Conservation (phyloP, 352 stramenopile species). For the Globisporangium polare region DNA sequence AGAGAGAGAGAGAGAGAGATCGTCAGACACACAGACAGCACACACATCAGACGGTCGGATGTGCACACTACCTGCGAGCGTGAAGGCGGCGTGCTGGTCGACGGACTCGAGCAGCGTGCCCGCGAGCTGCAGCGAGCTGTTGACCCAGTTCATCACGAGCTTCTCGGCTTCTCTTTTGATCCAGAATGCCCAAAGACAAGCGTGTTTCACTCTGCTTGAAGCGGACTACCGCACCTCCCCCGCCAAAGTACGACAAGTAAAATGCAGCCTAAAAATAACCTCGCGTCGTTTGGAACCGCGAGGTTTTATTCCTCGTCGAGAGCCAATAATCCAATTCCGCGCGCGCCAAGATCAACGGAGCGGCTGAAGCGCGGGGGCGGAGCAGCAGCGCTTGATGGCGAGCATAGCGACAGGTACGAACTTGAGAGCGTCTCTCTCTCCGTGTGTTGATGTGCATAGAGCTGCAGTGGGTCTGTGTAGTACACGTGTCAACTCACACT, state of each 20-base stretch:
- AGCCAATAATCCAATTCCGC: background rate
- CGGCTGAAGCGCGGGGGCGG: constrained; percentile 1
- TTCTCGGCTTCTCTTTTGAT: background rate
- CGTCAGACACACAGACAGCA: background rate
- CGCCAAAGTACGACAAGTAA: background rate
- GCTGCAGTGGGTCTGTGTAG: background rate
- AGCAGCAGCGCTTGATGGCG: too few relatives aligned
- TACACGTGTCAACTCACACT: background rate
- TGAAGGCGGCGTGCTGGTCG: constrained; percentile 78
- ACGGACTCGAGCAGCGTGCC: constrained; percentile 82
- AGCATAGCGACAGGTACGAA: constrained; percentile 3
- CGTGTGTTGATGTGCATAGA: background rate
- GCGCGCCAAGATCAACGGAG: constrained; percentile 5
- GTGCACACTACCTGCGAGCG: constrained; percentile 33
- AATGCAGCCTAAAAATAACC: constrained; percentile 1
- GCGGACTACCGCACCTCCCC: background rate
- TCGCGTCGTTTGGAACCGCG: background rate
- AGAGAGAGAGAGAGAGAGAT: constrained; percentile 6
- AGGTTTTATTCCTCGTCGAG: background rate
- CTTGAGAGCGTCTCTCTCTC: background rate
- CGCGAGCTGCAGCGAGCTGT: constrained; percentile 74
- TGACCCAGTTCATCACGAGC: constrained; percentile 70
- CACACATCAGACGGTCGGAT: background rate
- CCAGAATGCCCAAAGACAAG: background rate
- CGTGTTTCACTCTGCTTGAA: background rate